Evolutionary conservation across 148 eudicot species (phyloP), one percentile per base, ranked within the genome.

Genomic region (Chenopodium berlandieri): DNA sequence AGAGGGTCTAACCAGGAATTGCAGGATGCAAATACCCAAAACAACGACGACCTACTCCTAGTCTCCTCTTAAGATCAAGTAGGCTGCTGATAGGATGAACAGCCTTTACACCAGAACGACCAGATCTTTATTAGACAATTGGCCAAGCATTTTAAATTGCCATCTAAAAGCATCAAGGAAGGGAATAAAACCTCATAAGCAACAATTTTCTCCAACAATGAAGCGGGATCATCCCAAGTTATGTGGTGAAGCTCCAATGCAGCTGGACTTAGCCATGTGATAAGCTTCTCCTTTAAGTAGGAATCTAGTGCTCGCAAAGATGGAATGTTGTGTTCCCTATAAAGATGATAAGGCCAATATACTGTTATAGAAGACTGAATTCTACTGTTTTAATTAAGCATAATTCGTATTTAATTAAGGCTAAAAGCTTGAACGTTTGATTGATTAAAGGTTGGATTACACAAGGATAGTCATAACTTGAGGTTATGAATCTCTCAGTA

Each of bases 151-250:
- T 75, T 46, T 40, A 75, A 30, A 1, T 30, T 17, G 71, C 54
- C 77, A 56, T 74, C 46, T 58, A 73, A 50, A 78, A 71, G 77
- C 37, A 73, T 47, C 32, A 80, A 80, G 76, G 74, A 81, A 72
- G 56, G 77, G 62, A 82, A 82, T 52, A 73, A 77, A 37, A 91
- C 99, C 97, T 96, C 99, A 75, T 94, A 90, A 76, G 98, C 92
- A 44, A 96, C 99, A 81, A 96, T 96, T 83, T 91, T 96, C 83
- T 96, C 99, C 89, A 96, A 84, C 83, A 96, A 86, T 37, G 99
- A 96, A 75, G 99, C 99, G 81, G 99, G 91, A 84, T 94, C 98
- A 79, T 96, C 94, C 99, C 99, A 96, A 37, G 99, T 96, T 80
- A 96, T 90, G 63, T 78, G 89, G 80, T 89, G 95, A 84, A 96